Evolutionary conservation across 2,329 filamentous ascomycete species (phyloP).

Genomic region (Hysterium pulicare): DNA sequence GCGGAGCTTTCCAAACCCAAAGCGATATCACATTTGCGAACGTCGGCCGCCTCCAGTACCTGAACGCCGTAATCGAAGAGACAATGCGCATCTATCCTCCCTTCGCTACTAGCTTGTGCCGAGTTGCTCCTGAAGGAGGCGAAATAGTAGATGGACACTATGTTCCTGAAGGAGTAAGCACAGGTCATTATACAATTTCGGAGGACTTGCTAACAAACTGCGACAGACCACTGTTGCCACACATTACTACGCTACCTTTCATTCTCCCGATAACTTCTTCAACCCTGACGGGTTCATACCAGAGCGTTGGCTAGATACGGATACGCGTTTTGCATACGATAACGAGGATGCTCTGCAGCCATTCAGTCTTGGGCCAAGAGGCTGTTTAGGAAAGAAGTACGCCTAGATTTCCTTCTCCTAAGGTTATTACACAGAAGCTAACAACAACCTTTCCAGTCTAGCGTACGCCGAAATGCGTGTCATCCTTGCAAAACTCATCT

Average conservation of each 20-base stretch:
- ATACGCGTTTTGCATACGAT: conserved; percentile 23
- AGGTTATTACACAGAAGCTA: background rate
- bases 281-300: conserved; percentile 17
- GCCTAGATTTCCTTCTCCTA: background rate
- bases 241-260: background rate
- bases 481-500: conserved; percentile 28
- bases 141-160: conserved; percentile 12
- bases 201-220: too few relatives aligned
- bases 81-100: conserved; percentile 16
- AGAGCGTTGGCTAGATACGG: conserved; percentile 32
- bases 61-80: conserved; percentile 14
- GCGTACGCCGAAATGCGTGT: conserved; percentile 29
- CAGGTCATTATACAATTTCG: too few relatives aligned
- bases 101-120: conserved; percentile 4
- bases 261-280: background rate
- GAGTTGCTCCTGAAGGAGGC: conserved; percentile 10
- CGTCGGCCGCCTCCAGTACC: background rate
- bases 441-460: conserved; percentile 5
- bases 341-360: conserved; percentile 25
- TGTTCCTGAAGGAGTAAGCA: conserved; percentile 13
- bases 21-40: conserved; percentile 16
- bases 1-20: conserved; percentile 10
- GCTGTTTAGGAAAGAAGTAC: conserved; percentile 31
- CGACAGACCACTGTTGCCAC: background rate
- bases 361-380: conserved; percentile 33